These are phyloP conservation scores for Claviceps capensis DNA, from an alignment of 2,329 filamentous ascomycete genomes.

Conservation along the genomic window DNA sequence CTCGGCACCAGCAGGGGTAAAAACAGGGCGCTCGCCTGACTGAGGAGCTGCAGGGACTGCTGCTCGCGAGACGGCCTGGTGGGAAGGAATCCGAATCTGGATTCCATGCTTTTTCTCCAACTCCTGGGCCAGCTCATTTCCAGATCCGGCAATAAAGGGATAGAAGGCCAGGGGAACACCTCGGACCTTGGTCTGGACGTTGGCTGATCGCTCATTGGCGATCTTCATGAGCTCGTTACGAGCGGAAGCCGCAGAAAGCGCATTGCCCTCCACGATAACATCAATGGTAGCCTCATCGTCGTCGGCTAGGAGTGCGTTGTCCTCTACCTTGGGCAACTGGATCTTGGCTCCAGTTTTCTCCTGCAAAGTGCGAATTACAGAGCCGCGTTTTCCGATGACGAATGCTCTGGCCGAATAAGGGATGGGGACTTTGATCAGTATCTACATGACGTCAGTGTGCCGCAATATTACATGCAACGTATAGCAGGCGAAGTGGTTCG, in stretches of 20 bases:
- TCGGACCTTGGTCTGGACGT: slow-evolving; percentile 67
- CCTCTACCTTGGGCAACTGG: slow-evolving; percentile 73
- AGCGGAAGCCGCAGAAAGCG: slow-evolving; percentile 73
- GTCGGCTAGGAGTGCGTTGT: slow-evolving; percentile 40
- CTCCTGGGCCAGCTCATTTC: slow-evolving; percentile 51
- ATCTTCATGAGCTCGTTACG: slow-evolving; percentile 76
- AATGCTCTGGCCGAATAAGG: slow-evolving; percentile 72
- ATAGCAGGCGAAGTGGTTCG: background rate
- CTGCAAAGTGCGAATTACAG: slow-evolving; percentile 80
- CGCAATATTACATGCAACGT: background rate
- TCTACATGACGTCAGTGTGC: slow-evolving; percentile 17
- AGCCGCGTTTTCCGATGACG: slow-evolving; percentile 86
- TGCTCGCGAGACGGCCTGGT: slow-evolving; percentile 60
- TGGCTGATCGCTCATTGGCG: slow-evolving; percentile 72
- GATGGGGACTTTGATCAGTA: slow-evolving; percentile 60
- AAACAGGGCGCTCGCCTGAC: slow-evolving; percentile 53
- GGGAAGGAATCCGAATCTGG: slow-evolving; percentile 69
- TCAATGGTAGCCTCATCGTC: slow-evolving; percentile 78
- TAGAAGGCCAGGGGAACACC: slow-evolving; percentile 85
- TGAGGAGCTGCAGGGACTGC: slow-evolving; percentile 50
- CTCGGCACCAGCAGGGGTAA: slow-evolving; percentile 50
- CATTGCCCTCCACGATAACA: slow-evolving; percentile 81
- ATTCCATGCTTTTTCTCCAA: slow-evolving; percentile 69
- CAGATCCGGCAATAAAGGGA: slow-evolving; percentile 79
- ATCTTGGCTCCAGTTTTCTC: slow-evolving; percentile 83